Evolutionary conservation across 1,284 basidiomycete species (phyloP).

Genomic region (Gymnopus androsaceus): DNA sequence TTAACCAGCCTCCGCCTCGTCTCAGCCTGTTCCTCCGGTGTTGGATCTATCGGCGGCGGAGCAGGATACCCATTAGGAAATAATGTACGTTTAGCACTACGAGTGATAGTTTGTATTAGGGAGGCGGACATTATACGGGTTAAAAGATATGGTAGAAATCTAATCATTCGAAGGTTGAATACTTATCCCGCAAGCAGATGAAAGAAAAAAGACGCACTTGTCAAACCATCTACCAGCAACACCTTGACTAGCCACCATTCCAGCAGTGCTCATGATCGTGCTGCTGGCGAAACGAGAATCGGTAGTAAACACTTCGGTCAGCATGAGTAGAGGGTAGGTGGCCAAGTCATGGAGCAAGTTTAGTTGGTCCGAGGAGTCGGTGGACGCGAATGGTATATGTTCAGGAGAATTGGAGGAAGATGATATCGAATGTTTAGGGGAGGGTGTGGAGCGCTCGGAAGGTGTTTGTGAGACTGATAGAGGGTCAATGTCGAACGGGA

Average conservation of each 20-base stretch:
- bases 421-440: constrained; percentile 14
- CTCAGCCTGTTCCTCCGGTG: constrained; percentile 64
- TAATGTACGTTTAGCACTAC: constrained; percentile 59
- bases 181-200: neutral
- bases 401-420: constrained; percentile 18
- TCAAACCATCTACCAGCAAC: constrained; percentile 34
- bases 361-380: constrained; percentile 4
- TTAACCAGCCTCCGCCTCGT: constrained; percentile 49
- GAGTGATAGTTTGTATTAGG: constrained; percentile 48
- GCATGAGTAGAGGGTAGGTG: constrained; percentile 41
- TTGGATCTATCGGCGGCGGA: constrained; percentile 65
- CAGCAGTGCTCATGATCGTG: constrained; percentile 38
- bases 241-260: constrained; percentile 26
- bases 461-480: constrained; percentile 21
- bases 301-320: constrained; percentile 51
- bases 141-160: constrained; percentile 66
- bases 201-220: constrained; percentile 40
- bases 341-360: constrained; percentile 31
- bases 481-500: constrained; percentile 16
- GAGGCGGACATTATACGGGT: constrained; percentile 53
- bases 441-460: neutral
- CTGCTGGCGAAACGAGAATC: constrained; percentile 48
- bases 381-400: constrained; percentile 4
- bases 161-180: constrained; percentile 27
- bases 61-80: constrained; percentile 84